These are phyloP conservation scores for Macadamia tetraphylla DNA, from an alignment of 164 flowering plant species.

Conservation along the genomic window DNA sequence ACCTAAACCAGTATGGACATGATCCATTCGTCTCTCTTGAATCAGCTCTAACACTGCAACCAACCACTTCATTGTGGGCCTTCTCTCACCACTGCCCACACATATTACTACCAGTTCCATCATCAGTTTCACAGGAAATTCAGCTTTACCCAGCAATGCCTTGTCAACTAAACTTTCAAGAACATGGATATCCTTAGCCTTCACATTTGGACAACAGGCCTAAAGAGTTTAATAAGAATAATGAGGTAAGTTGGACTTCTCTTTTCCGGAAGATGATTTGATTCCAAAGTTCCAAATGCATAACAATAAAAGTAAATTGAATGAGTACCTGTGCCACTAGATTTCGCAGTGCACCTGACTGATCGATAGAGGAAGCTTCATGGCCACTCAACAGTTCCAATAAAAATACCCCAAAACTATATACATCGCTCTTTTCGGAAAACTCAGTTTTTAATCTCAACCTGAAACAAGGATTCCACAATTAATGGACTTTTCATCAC, in stretches of 20 bases:
- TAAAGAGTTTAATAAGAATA: background rate
- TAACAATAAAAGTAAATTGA: background rate
- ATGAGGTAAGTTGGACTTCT: background rate
- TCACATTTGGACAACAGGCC: slow-evolving; percentile 1
- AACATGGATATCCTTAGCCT: slow-evolving; percentile 22
- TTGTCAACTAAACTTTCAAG: slow-evolving; percentile 23
- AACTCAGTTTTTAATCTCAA: slow-evolving; percentile 12
- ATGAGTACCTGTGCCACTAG: slow-evolving; percentile 27
- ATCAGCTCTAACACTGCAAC: slow-evolving; percentile 32
- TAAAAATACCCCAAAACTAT: slow-evolving; percentile 46
- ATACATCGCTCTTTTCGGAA: slow-evolving; percentile 34
- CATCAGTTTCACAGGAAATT: slow-evolving; percentile 14
- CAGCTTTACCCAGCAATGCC: slow-evolving; percentile 16
- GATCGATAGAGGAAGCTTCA: slow-evolving; percentile 21
- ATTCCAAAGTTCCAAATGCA: background rate
- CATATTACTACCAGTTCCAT: slow-evolving; percentile 37
- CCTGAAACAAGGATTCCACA: slow-evolving; percentile 14
- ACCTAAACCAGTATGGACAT: slow-evolving; percentile 13
- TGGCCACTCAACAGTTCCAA: slow-evolving; percentile 39
- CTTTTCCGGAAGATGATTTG: background rate
- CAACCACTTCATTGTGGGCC: slow-evolving; percentile 32
- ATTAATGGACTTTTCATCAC: no score
- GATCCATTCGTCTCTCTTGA: slow-evolving; percentile 23
- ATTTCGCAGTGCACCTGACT: slow-evolving; percentile 15
- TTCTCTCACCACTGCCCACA: slow-evolving; percentile 16